A percentile compares a stretch with the other conserved stretches of the same genome.
Evolutionary conservation across 176 grass and related monocot genomes (phyloP).

Genomic region (Pontederia paniculata): DNA sequence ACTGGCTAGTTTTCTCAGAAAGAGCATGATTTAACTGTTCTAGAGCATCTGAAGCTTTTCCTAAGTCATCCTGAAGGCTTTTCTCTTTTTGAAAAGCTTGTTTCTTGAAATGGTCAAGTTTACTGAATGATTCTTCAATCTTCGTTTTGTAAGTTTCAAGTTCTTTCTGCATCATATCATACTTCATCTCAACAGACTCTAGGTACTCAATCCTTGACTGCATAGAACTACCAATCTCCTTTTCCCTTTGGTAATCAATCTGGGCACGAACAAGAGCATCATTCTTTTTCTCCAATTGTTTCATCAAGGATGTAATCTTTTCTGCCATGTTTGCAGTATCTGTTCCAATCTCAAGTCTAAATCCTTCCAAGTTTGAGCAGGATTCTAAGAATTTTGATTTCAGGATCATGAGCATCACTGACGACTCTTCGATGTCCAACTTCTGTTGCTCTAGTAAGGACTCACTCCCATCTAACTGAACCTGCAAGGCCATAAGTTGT

Average conservation of each 20-base stretch:
- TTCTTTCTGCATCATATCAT: slow-evolving; percentile 28
- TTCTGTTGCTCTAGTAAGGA: slow-evolving; percentile 30
- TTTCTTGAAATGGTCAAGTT: slow-evolving; percentile 41
- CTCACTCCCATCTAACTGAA: slow-evolving; percentile 37
- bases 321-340: slow-evolving; percentile 20
- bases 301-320: slow-evolving; percentile 15
- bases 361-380: slow-evolving; percentile 27
- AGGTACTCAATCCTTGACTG: slow-evolving; percentile 34
- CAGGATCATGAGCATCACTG: slow-evolving; percentile 14
- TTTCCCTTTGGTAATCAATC: slow-evolving; percentile 21
- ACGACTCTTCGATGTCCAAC: slow-evolving; percentile 37
- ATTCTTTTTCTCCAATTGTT: slow-evolving; percentile 39
- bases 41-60: slow-evolving; percentile 27
- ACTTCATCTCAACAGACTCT: slow-evolving; percentile 34
- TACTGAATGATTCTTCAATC: slow-evolving; percentile 31
- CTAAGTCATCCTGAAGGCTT: slow-evolving; percentile 27
- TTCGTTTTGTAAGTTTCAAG: slow-evolving; percentile 46
- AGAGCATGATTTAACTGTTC: slow-evolving; percentile 34
- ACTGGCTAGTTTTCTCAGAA: slow-evolving; percentile 29
- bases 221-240: slow-evolving; percentile 24
- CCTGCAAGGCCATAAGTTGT: slow-evolving; percentile 30
- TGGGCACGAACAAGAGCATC: slow-evolving; percentile 27
- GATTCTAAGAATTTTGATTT: slow-evolving; percentile 33
- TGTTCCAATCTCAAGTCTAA: slow-evolving; percentile 30
- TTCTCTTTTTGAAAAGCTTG: slow-evolving; percentile 46